Base-by-base conservation (phyloP, 495 filamentous ascomycete genomes). In the Daldinia grandis region DNA sequence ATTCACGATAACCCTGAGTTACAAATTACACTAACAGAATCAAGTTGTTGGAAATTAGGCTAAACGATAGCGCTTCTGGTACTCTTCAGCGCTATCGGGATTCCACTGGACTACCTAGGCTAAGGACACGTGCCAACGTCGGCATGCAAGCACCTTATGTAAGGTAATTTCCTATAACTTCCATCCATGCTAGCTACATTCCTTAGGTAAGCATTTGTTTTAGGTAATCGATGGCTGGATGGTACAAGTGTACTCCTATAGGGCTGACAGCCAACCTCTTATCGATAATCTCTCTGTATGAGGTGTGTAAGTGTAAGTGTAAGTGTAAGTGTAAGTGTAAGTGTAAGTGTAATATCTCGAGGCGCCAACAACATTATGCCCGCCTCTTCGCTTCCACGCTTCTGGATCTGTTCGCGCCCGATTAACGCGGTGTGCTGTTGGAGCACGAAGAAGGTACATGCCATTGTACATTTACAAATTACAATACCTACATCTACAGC, bases 121-220 rank as follows among this genome's bases (percentile, higher is more conserved):
- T 76, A 35, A 76, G 74, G 74, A 76, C 74, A 76, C 74, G 74
- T 76, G 74, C 74, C 68, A 72, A 49, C 15, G 55, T 66, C 30
- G 63, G 66, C 59, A 64, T 68, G 50, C 58, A 51, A 47, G 50
- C 54, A 65, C 37, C 24, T 44, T 44, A 57, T 21, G 17, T 35
- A n/a, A n/a, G n/a, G n/a, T n/a, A 57, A 57, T 44, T 44, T 6
- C 7, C 7, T 19, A 33, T 19, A 31, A 28, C 8, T 24, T 27
- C 27, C n/a, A n/a, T n/a, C n/a, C n/a, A n/a, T n/a, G n/a, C n/a
- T n/a, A n/a, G 27, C 27, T 31, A 55, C 7, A 6, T 40, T 38
- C 55, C 30, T 42, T 25, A 58, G 33, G 33, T 24, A 58, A 40
- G 17, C 40, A 8, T 7, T 21, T 12, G 8, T 35, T 17, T 35